These are phyloP conservation scores for Chytridiales sp. DNA, from an alignment of 371 early-diverging fungal species.

Conservation along the genomic window DNA sequence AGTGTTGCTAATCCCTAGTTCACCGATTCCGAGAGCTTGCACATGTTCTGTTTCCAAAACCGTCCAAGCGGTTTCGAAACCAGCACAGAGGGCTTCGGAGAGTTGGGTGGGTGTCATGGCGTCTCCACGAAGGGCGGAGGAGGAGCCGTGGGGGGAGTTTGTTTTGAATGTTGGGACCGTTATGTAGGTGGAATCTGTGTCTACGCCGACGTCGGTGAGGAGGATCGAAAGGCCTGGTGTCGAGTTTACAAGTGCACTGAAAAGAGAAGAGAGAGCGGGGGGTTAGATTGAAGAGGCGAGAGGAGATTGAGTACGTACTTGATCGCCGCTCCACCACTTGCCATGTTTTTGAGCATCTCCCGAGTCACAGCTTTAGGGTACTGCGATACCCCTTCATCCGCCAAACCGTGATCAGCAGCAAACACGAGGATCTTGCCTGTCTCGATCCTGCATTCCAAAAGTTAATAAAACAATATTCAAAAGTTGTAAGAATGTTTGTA, in stretches of 20 bases:
- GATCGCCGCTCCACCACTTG: conserved; percentile 30
- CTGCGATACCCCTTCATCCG: conserved; percentile 23
- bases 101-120: conserved; percentile 21
- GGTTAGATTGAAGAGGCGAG: neutral
- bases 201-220: conserved; percentile 32
- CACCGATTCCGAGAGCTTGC: conserved; percentile 28
- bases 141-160: conserved; percentile 12
- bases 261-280: neutral
- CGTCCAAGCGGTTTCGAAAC: neutral
- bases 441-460: conserved; percentile 1
- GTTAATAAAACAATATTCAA: neutral
- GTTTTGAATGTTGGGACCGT: conserved; percentile 3
- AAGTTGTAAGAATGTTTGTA: neutral
- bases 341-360: conserved; percentile 32
- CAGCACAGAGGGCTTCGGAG: conserved; percentile 14
- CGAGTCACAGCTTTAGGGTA: conserved; percentile 30
- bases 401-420: conserved; percentile 34
- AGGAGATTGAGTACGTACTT: too few species aligned
- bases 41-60: conserved; percentile 1
- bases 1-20: conserved; percentile 38
- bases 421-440: conserved; percentile 21
- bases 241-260: conserved; percentile 3
- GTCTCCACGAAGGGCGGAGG: conserved; percentile 6
- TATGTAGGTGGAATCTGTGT: conserved; percentile 11
- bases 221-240: neutral